Conservation (phyloP, 805 yeast species). For the Ogataea chonburiensis region DNA sequence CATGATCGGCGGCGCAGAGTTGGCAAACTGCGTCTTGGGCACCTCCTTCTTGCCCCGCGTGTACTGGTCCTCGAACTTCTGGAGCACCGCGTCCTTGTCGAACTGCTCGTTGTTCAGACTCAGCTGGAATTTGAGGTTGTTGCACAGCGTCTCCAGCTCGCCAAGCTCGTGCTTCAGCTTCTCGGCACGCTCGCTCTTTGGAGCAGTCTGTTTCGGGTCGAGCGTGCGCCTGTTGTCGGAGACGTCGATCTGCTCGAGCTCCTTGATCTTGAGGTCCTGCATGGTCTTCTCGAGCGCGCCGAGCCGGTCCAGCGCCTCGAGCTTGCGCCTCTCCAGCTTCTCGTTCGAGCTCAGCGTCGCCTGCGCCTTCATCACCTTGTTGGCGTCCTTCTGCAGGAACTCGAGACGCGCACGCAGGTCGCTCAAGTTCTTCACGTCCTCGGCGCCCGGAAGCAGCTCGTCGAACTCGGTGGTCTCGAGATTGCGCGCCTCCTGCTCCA, state of each 20-base stretch:
- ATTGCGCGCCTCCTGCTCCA: conserved; percentile 81
- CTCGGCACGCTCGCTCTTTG: conserved; percentile 20
- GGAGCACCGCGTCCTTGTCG: conserved; percentile 22
- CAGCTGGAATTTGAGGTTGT: conserved; percentile 27
- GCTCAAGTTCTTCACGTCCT: conserved; percentile 56
- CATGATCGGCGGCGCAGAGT: conserved; percentile 23
- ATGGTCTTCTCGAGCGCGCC: conserved; percentile 56
- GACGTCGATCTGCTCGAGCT: conserved; percentile 14
- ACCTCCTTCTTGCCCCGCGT: conserved; percentile 30
- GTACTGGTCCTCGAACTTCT: conserved; percentile 30
- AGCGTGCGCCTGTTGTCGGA: conserved; percentile 22
- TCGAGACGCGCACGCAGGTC: conserved; percentile 56
- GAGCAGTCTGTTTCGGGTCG: conserved; percentile 28
- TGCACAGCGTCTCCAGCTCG: conserved; percentile 28
- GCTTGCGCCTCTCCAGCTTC: conserved; percentile 56
- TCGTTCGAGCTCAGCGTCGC: conserved; percentile 47
- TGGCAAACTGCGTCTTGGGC: conserved; percentile 22
- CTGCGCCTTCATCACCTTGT: conserved; percentile 70
- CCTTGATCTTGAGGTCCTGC: conserved; percentile 23
- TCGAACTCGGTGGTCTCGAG: conserved; percentile 83
- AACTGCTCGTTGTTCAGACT: conserved; percentile 25
- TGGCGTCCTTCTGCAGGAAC: conserved; percentile 68
- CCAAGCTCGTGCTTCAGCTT: conserved; percentile 24
- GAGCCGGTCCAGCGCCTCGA: conserved; percentile 69
- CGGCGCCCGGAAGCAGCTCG: conserved; percentile 39